Evolutionary conservation across 83 land plant species (phyloP).

Genomic region (Picea abies): DNA sequence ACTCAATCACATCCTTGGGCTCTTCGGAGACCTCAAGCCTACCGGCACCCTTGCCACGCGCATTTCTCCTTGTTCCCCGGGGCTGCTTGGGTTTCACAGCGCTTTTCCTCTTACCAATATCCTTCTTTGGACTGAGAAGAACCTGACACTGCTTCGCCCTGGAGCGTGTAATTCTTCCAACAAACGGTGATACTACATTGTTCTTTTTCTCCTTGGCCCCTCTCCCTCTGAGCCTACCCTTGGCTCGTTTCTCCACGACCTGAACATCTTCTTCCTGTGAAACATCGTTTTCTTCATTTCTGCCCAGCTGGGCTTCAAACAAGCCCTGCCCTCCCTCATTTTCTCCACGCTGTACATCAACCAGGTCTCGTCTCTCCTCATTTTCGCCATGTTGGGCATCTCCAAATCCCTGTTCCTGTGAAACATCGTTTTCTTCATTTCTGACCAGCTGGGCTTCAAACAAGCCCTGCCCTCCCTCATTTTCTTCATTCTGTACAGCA

Average conservation of each 20-base stretch:
- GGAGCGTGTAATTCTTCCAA: slow-evolving; percentile 20
- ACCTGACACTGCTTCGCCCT: slow-evolving; percentile 12
- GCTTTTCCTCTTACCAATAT: not conserved
- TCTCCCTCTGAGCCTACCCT: not conserved
- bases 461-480: not conserved
- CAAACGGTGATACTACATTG: not conserved
- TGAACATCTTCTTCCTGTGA: not conserved
- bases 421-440: not conserved
- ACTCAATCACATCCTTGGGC: not conserved
- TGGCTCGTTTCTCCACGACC: not conserved
- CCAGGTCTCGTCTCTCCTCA: not conserved
- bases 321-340: not conserved
- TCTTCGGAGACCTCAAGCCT: not conserved
- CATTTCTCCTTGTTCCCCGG: not conserved
- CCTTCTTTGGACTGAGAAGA: too few relatives aligned
- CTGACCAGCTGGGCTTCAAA: not conserved
- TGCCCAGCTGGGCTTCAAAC: not conserved
- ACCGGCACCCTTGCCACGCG: not conserved
- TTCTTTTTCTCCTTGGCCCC: slow-evolving; percentile 6
- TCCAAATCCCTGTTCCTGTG: not conserved
- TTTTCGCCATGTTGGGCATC: not conserved
- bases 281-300: not conserved
- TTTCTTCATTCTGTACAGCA: not conserved
- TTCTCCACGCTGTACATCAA: not conserved
- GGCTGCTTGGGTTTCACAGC: not conserved